A percentile compares a stretch with the other conserved stretches of the same genome.
phyloP scores from a whole-genome alignment of 176 grass and related monocot species.

The Oryza nivara region DNA sequence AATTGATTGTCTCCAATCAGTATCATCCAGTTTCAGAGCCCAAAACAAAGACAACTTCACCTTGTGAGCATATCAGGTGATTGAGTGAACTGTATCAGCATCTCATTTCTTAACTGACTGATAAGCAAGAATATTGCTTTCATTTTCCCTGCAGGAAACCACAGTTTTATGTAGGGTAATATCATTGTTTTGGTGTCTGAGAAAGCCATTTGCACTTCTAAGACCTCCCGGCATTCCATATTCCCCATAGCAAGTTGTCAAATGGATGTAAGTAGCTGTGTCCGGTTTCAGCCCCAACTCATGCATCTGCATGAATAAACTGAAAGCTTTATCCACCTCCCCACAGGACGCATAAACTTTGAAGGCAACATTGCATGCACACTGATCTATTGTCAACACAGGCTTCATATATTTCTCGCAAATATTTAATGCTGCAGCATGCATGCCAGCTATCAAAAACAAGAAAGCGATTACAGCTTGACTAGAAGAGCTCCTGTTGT shows the following conservation, averaged over 20 bases:
- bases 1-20: slow-evolving; percentile 26
- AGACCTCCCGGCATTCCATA: slow-evolving; percentile 52
- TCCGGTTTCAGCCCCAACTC: slow-evolving; percentile 55
- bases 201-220: slow-evolving; percentile 53
- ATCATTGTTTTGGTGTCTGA: slow-evolving; percentile 43
- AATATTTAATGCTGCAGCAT: slow-evolving; percentile 49
- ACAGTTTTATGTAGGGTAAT: slow-evolving; percentile 44
- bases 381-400: slow-evolving; percentile 45
- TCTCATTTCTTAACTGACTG: slow-evolving; percentile 62
- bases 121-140: slow-evolving; percentile 49
- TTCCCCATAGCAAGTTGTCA: slow-evolving; percentile 53
- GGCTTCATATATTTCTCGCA: slow-evolving; percentile 54
- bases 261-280: slow-evolving; percentile 52
- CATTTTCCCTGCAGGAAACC: slow-evolving; percentile 42
- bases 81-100: slow-evolving; percentile 16
- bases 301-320: slow-evolving; percentile 65
- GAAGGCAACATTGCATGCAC: slow-evolving; percentile 67
- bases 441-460: slow-evolving; percentile 60
- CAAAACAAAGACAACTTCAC: slow-evolving; percentile 35
- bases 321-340: slow-evolving; percentile 64
- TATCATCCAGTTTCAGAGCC: slow-evolving; percentile 11
- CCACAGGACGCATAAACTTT: slow-evolving; percentile 58
- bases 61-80: slow-evolving; percentile 11
- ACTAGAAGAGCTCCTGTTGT: slow-evolving; percentile 42
- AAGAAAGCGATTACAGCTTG: slow-evolving; percentile 58